Evolutionary conservation across 1,284 basidiomycete genomes (phyloP), one percentile per base, ranked within the genome.

Genomic region (Trichosporon sp.): DNA sequence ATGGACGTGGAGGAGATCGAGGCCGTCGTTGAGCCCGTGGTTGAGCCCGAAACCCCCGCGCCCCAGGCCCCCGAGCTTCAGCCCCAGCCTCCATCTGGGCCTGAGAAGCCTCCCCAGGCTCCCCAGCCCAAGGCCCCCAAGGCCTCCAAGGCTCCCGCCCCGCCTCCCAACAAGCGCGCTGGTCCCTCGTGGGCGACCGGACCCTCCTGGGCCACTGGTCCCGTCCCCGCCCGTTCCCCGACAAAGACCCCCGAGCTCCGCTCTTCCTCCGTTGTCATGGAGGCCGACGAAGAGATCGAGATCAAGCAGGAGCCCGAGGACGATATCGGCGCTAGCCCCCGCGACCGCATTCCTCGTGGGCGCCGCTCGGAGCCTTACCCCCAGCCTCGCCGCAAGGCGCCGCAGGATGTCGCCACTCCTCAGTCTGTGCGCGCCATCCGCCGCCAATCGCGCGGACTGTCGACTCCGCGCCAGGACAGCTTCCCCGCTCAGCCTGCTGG

Each of bases 301-400:
- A 35, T 63, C 31, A 63, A 63, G 59, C 31, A 63, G 31, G 59
- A 63, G 59, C 59, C 32, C 10, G 26, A 31, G 21, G 59, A 63
- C 16, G 19, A 63, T 1, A 12, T 35, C 14, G 59, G 59, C 4
- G 14, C 59, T 4, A 37, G 32, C 32, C 31, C 35, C 14, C 59
- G 59, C 59, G 59, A 63, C 59, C 59, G 59, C 31, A 63, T 63
- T 37, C 59, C 59, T 14, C 31, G 32, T 3, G 59, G 59, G 4
- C 31, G 59, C 5, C 59, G 59, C 31, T 63, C 59, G 16, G 59
- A 63, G 59, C 59, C 59, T 2, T 63, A 63, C 59, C 59, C 59
- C 32, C 59, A 37, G 59, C 59, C 59, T 1, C 31, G 31, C 10
- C 32, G 59, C 31, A 63, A n/a, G 14, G 31, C 19, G 32, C 16